A percentile compares a stretch with the other conserved stretches of the same genome.
Evolutionary conservation across 2,329 filamentous ascomycete genomes (phyloP).

Genomic region (Alternaria viburni): DNA sequence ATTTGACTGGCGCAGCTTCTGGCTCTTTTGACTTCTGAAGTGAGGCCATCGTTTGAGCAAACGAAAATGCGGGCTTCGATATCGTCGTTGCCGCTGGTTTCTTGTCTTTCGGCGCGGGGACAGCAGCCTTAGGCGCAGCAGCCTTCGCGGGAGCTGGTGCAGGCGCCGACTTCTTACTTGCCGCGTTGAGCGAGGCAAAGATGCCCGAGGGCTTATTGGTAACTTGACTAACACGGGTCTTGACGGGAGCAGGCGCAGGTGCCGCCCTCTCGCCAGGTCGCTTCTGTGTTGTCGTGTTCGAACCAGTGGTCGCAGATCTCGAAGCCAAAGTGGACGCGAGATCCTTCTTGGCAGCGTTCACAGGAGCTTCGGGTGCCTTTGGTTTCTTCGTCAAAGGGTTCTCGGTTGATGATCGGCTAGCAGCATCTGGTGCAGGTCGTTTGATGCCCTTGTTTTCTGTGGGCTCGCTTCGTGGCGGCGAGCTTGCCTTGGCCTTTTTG

Average conservation of each 20-base stretch:
- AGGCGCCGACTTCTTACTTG: conserved; percentile 51
- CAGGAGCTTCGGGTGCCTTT: conserved; percentile 32
- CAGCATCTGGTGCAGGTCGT: conserved; percentile 31
- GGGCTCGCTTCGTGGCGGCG: conserved; percentile 31
- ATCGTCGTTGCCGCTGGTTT: conserved; percentile 31
- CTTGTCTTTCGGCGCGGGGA: conserved; percentile 33
- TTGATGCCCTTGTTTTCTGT: conserved; percentile 41
- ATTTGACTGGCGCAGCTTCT: conserved; percentile 54
- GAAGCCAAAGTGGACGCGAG: conserved; percentile 3
- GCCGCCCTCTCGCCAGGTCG: conserved; percentile 37
- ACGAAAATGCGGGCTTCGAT: conserved; percentile 47
- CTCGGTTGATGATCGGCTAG: conserved; percentile 24
- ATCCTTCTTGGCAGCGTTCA: conserved; percentile 27
- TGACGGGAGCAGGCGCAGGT: conserved; percentile 32
- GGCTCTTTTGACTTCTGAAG: conserved; percentile 62
- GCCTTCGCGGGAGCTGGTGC: conserved; percentile 30
- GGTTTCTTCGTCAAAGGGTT: conserved; percentile 34
- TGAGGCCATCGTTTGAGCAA: conserved; percentile 49
- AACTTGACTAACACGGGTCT: conserved; percentile 45
- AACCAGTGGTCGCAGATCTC: conserved; percentile 15
- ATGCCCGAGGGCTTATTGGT: conserved; percentile 54
- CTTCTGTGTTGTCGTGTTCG: conserved; percentile 27
- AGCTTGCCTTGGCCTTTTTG: conserved; percentile 45
- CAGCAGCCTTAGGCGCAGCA: conserved; percentile 33
- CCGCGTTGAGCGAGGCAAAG: conserved; percentile 55